Percentiles rank a stretch among this genome's conserved stretches.
These are phyloP conservation scores for Phellinidium pouzarii DNA, from an alignment of 1,284 basidiomycete species.

Conservation along the genomic window DNA sequence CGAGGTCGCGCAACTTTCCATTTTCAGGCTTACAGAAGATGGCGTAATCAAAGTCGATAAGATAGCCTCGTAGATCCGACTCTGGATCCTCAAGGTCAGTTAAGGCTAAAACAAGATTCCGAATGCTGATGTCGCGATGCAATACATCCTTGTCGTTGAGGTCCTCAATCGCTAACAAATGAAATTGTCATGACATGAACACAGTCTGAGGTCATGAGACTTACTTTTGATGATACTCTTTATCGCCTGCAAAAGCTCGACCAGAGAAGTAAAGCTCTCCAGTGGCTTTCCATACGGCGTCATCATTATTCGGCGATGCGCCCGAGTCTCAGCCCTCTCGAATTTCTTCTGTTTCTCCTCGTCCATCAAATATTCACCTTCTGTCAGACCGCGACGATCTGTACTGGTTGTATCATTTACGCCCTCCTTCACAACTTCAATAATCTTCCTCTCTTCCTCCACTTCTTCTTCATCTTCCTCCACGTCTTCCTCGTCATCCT, in stretches of 20 bases:
- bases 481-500: background rate
- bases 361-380: too few species aligned
- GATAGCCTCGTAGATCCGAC: background rate
- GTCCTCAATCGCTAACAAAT: too few species aligned
- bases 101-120: background rate
- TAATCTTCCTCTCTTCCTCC: too few species aligned
- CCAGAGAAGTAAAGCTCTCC: background rate
- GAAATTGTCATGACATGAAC: background rate
- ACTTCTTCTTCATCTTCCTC: too few species aligned
- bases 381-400: too few species aligned
- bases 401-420: too few species aligned
- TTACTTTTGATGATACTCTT: background rate
- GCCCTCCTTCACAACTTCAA: too few species aligned
- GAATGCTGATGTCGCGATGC: constrained; percentile 2
- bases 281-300: too few species aligned
- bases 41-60: too few species aligned
- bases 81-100: background rate
- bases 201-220: background rate
- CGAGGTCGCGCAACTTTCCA: background rate
- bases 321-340: too few species aligned
- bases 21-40: background rate
- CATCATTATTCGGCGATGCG: too few species aligned
- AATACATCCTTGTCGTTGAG: background rate
- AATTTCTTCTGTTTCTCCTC: too few species aligned
- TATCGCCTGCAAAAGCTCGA: background rate